Base-by-base conservation (phyloP, 1,284 basidiomycete species). In the Abortiporus biennis region DNA sequence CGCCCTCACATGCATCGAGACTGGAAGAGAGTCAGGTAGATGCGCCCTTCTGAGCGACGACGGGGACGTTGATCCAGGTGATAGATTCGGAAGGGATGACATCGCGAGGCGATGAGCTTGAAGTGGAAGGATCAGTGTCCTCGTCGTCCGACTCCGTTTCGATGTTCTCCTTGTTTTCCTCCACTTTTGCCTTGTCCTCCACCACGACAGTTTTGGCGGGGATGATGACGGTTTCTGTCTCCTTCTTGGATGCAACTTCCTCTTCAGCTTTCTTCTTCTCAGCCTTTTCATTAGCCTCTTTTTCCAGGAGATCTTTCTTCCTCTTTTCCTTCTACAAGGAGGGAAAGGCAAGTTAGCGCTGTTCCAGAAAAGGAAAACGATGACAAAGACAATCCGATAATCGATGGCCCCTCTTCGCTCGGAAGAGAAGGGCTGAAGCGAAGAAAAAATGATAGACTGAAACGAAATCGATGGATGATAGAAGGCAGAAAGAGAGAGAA, bases 301-400 rank as follows among this genome's bases (percentile, higher is more conserved):
- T 65, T 47, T 64, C 57, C 16, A 66, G 43, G 24, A 64, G 68
- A 38, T 76, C 76, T 54, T 75, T 76, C 50, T 68, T 66, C 45
- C 72, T 69, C 55, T 76, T 79, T 61, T 80, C 80, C 53, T 76
- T 72, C 74, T 80, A 29, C 27, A n/a, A 29, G 27, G 27, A 29
- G 27, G n/a, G 27, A n/a, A 29, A 29, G n/a, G 27, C 9, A 29
- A n/a, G n/a, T n/a, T n/a, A n/a, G n/a, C n/a, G n/a, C n/a, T n/a
- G n/a, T n/a, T n/a, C n/a, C n/a, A n/a, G n/a, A n/a, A n/a, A n/a
- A 45, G 48, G 45, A 17, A 42, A 25, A 40, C 24, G 30, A n/a
- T 21, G 36, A 37, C 21, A 9, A 21, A 12, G 39, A 29, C 32
- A 20, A 47, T 48, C 48, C 45, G 51, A 57, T 56, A 48, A 56